These are phyloP conservation scores for maize (Zea mays) DNA, from an alignment of 176 grass and related monocot species.

Conservation along the genomic window Zm-B73-REFERENCE-NAM-5.0 NC_050097.1:177814501-177815000, in stretches of 20 bases:
- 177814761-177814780: slow-evolving; percentile 82
- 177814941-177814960: slow-evolving; percentile 84
- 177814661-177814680: slow-evolving; percentile 17
- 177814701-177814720: slow-evolving; percentile 85
- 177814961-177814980: slow-evolving; percentile 82
- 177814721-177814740: slow-evolving; percentile 93
- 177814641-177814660: slow-evolving; percentile 52
- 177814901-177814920: slow-evolving; percentile 81
- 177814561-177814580: not conserved
- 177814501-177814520: slow-evolving; percentile 42
- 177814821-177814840: slow-evolving; percentile 42
- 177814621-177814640: slow-evolving; percentile 48
- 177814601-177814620: slow-evolving; percentile 43
- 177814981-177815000: slow-evolving; percentile 71
- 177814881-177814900: slow-evolving; percentile 71
- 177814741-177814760: slow-evolving; percentile 83
- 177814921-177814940: slow-evolving; percentile 83
- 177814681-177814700: slow-evolving; percentile 28
- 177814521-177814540: slow-evolving; percentile 48
- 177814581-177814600: slow-evolving; percentile 55
- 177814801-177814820: slow-evolving; percentile 74
- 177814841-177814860: slow-evolving; percentile 30
- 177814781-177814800: slow-evolving; percentile 77
- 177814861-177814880: slow-evolving; percentile 82
- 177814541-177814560: slow-evolving; percentile 49